Percentiles rank a stretch among this genome's conserved stretches.
These are phyloP conservation scores for Pythium phragmitis DNA, from an alignment of 352 stramenopile species.

Conservation along the genomic window DNA sequence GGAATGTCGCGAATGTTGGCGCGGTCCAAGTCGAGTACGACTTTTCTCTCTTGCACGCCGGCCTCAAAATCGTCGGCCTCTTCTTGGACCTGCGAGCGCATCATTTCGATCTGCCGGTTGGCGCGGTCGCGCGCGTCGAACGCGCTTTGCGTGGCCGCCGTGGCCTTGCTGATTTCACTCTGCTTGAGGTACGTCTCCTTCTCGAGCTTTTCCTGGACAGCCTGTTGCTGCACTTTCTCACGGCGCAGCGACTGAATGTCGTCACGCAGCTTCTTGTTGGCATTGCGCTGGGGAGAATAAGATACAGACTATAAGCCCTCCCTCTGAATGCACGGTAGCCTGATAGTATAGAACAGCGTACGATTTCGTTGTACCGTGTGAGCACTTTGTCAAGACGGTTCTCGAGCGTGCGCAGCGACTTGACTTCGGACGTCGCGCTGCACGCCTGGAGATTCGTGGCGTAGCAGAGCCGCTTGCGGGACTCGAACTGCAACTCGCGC, in stretches of 20 bases:
- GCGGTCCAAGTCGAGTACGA: slow-evolving; percentile 82
- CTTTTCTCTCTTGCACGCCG: slow-evolving; percentile 83
- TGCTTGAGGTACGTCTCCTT: slow-evolving; percentile 85
- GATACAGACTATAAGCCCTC: too few relatives aligned
- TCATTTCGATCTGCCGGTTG: slow-evolving; percentile 72
- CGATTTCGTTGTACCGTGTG: slow-evolving; percentile 82
- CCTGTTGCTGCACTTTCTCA: slow-evolving; percentile 77
- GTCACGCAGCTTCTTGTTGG: slow-evolving; percentile 78
- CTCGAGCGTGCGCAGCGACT: slow-evolving; percentile 71
- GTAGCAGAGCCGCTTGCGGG: slow-evolving; percentile 50
- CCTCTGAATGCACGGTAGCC: too few relatives aligned
- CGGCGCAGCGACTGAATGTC: slow-evolving; percentile 77
- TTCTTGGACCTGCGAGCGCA: slow-evolving; percentile 73
- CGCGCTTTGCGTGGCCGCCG: slow-evolving; percentile 72
- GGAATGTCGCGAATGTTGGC: slow-evolving; percentile 78
- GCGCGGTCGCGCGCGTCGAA: slow-evolving; percentile 84
- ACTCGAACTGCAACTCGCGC: slow-evolving; percentile 47
- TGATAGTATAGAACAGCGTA: slow-evolving; percentile 8
- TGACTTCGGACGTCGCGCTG: slow-evolving; percentile 50
- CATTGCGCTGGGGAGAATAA: slow-evolving; percentile 41
- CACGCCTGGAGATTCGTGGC: slow-evolving; percentile 47
- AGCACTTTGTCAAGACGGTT: slow-evolving; percentile 84
- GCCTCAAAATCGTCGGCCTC: slow-evolving; percentile 84
- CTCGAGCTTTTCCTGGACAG: slow-evolving; percentile 77
- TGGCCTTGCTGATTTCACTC: slow-evolving; percentile 77